Base-by-base conservation (phyloP, 129 eudicot species). In the Tagetes patula region DNA sequence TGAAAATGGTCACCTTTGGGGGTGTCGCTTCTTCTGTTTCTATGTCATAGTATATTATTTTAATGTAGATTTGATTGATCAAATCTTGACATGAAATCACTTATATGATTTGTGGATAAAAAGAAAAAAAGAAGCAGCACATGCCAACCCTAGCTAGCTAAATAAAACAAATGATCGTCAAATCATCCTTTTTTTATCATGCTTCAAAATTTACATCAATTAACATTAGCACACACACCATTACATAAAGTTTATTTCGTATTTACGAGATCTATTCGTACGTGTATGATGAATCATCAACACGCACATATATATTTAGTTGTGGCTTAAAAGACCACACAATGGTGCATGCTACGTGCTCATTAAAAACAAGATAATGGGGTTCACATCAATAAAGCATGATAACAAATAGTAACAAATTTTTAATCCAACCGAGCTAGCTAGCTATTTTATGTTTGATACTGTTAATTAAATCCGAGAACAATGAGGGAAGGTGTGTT, bases 11-110 rank as follows among this genome's bases (percentile, higher is more conserved):
- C 62, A 77, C 72, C 67, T 71, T 49, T 8, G 40, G 65, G 54
- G 54, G 56, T 13, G 72, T 71, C 72, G 41, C 59, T 71, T 71
- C 77, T 78, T 47, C 66, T 62, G 8, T 77, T 70, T 39, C 1
- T 38, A 12, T 37, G 56, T 6, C 36, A 13, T 67, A 5, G 43
- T 70, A 50, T 3, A 3, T 63, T n/a, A 37, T 4, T 4, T 34
- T 49, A 37, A 13, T 13, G 41, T 58, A 56, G 67, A 72, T 58
- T 58, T 58, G 76, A 72, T 58, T 33, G 45, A 58, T 41, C 68
- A 43, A 32, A 72, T 56, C 33, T 55, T 55, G 75, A 71, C 8
- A 55, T 55, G 75, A 71, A 55, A 27, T 40, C 75, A 71, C 75
- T 71, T 65, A 56, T 42, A 56, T 72, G 76, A 58, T 72, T 72